Conservation (phyloP, 768 basidiomycete species). For the Amanita exitialis region DNA sequence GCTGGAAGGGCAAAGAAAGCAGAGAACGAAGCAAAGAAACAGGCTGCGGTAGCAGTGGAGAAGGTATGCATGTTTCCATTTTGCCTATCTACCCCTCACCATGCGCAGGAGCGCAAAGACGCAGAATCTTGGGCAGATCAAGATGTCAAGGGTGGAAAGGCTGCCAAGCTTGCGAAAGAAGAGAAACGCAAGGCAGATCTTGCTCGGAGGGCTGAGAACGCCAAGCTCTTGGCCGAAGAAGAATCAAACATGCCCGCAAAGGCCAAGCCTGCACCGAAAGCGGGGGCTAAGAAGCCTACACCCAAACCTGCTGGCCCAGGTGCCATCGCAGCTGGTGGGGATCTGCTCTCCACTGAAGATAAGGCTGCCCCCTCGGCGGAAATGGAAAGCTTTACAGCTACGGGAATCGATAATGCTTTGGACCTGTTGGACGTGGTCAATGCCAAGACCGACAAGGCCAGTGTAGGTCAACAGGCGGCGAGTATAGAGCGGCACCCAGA, state of each 20-base stretch:
- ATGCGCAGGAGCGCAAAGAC: slow-evolving; percentile 58
- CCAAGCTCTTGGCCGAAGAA: slow-evolving; percentile 81
- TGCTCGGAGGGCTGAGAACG: slow-evolving; percentile 81
- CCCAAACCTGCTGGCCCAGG: slow-evolving; percentile 73
- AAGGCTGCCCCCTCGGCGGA: slow-evolving; percentile 19
- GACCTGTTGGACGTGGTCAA: slow-evolving; percentile 85
- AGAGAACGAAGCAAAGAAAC: slow-evolving; percentile 81
- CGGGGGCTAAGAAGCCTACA: slow-evolving; percentile 35
- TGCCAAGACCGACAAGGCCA: slow-evolving; percentile 89
- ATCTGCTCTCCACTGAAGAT: slow-evolving; percentile 20
- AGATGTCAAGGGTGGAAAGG: slow-evolving; percentile 50
- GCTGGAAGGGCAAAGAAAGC: slow-evolving; percentile 84
- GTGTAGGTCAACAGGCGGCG: slow-evolving; percentile 79
- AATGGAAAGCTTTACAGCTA: slow-evolving; percentile 67
- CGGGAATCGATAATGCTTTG: slow-evolving; percentile 84
- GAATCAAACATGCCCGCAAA: slow-evolving; percentile 54
- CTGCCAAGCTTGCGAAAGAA: slow-evolving; percentile 60
- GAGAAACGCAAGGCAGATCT: slow-evolving; percentile 74
- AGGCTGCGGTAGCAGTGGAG: slow-evolving; percentile 45
- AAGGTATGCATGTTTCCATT: slow-evolving; percentile 31
- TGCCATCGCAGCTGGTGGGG: slow-evolving; percentile 70
- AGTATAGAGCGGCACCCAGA: slow-evolving; percentile 87
- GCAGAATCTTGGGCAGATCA: slow-evolving; percentile 59
- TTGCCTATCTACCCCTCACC: slow-evolving; percentile 1
- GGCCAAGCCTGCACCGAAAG: slow-evolving; percentile 55